Evolutionary conservation across 208 protist genomes (phyloP).

Genomic region (Trypanosoma melophagium): DNA sequence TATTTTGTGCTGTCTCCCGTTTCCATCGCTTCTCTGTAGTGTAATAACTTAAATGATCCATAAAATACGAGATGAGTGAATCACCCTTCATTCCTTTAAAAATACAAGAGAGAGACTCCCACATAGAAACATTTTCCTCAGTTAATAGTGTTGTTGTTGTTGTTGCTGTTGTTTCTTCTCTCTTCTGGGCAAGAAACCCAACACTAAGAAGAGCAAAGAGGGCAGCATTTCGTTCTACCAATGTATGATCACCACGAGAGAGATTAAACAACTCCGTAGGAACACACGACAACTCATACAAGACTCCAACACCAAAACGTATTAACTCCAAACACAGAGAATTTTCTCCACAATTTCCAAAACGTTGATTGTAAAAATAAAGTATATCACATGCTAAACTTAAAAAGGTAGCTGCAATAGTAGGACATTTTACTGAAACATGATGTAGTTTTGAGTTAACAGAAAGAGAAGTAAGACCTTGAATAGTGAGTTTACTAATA

Average conservation of each 20-base stretch:
- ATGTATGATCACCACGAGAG: conserved; percentile 13
- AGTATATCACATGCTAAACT: conserved; percentile 60
- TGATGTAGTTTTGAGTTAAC: conserved; percentile 24
- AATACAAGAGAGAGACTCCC: conserved; percentile 5
- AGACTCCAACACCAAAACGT: conserved; percentile 7
- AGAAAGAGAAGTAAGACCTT: conserved; percentile 8
- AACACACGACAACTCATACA: conserved; percentile 5
- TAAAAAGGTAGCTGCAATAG: conserved; percentile 52
- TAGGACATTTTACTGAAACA: conserved; percentile 45
- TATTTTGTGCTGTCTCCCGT: conserved; percentile 6
- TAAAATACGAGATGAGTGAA: conserved; percentile 12
- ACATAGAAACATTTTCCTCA: background rate
- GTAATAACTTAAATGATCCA: conserved; percentile 21
- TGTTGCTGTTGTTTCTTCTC: background rate
- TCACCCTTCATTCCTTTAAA: conserved; percentile 7
- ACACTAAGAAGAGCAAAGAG: conserved; percentile 19
- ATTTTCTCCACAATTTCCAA: background rate
- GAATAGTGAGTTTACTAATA: conserved; percentile 21
- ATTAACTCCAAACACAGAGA: background rate
- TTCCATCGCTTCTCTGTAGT: conserved; percentile 16
- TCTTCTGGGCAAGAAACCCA: background rate
- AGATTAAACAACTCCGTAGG: conserved; percentile 10
- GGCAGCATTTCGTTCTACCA: conserved; percentile 1
- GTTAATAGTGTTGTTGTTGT: background rate
- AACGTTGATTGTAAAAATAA: conserved; percentile 28